phyloP scores from a whole-genome alignment of 306 rosid species.

The Clitoria ternatea region DNA sequence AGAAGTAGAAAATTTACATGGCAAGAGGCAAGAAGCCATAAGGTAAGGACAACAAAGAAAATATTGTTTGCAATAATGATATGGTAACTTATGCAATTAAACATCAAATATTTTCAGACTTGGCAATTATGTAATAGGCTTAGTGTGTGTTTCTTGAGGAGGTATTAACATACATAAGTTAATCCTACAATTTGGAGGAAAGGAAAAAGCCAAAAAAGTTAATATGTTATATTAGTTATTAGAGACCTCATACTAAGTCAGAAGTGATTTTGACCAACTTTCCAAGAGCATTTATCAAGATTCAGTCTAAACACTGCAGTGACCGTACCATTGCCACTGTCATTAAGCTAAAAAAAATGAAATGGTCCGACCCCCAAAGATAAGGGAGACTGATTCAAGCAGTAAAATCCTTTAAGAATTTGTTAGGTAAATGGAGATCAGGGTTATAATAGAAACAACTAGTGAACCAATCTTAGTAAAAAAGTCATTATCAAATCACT shows the following conservation, averaged over 20 bases:
- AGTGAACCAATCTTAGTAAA: background rate
- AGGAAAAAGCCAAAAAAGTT: background rate
- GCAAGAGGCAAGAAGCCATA: background rate
- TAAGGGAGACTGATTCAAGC: background rate
- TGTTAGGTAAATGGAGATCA: background rate
- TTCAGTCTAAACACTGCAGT: background rate
- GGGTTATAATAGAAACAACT: background rate
- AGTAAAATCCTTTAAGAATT: background rate
- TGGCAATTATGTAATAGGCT: background rate
- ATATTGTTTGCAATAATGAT: slow-evolving; percentile 5
- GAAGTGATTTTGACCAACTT: background rate
- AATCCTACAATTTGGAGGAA: background rate
- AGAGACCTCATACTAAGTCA: background rate
- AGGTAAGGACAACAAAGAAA: background rate
- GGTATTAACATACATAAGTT: background rate
- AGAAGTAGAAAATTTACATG: background rate
- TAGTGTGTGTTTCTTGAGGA: background rate
- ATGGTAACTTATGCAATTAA: slow-evolving; percentile 5
- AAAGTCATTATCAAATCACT: background rate
- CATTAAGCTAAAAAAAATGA: background rate
- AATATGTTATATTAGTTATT: background rate
- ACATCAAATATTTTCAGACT: background rate
- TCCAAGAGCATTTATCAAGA: background rate
- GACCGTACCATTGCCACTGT: background rate
- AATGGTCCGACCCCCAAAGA: background rate